Evolutionary conservation across 2,329 filamentous ascomycete genomes (phyloP).

Genomic region (Westerdykella aurantiaca): DNA sequence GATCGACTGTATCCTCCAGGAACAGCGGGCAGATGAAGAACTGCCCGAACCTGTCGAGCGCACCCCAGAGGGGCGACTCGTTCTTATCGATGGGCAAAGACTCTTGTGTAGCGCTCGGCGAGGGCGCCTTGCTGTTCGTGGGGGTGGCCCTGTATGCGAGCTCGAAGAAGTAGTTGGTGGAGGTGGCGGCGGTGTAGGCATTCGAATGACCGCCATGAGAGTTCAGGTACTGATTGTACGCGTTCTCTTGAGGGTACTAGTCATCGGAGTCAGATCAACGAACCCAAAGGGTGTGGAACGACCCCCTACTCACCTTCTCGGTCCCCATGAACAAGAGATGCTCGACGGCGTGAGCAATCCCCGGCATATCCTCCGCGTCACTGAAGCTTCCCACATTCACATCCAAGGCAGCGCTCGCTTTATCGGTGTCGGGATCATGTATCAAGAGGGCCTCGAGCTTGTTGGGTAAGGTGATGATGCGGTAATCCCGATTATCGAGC

Average conservation of each 20-base stretch:
- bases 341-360: slow-evolving; percentile 93
- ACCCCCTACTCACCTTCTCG: slow-evolving; percentile 60
- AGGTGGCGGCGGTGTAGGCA: slow-evolving; percentile 86
- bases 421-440: slow-evolving; percentile 91
- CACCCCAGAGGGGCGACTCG: slow-evolving; percentile 66
- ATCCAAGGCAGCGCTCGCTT: slow-evolving; percentile 90
- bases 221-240: slow-evolving; percentile 88
- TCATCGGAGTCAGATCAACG: not conserved
- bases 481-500: slow-evolving; percentile 79
- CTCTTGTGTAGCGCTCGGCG: slow-evolving; percentile 32
- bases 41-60: slow-evolving; percentile 84
- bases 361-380: slow-evolving; percentile 83
- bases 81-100: slow-evolving; percentile 34
- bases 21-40: slow-evolving; percentile 91
- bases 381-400: slow-evolving; percentile 96
- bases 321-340: slow-evolving; percentile 98
- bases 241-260: slow-evolving; percentile 87
- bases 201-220: slow-evolving; percentile 89
- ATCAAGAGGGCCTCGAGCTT: slow-evolving; percentile 86
- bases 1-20: slow-evolving; percentile 74
- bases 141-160: slow-evolving; percentile 66
- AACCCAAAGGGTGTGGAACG: not conserved
- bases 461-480: slow-evolving; percentile 79
- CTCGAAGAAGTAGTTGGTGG: slow-evolving; percentile 98
- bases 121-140: slow-evolving; percentile 46